phyloP scores from a whole-genome alignment of 257 asterid species.

The Solanum rostratum region DNA sequence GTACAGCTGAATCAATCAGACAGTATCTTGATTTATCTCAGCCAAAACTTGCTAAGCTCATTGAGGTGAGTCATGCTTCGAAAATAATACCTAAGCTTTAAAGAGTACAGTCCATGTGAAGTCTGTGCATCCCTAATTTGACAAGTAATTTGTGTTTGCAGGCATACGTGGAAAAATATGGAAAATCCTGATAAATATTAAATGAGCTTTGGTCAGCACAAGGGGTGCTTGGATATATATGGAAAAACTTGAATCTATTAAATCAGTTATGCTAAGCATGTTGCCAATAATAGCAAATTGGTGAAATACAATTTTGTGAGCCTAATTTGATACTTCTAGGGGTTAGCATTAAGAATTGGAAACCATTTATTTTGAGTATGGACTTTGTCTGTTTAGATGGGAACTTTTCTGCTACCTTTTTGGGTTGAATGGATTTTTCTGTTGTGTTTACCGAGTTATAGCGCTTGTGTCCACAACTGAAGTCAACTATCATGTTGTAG shows the following conservation, averaged over 20 bases:
- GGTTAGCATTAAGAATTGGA: background rate
- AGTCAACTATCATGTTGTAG: background rate
- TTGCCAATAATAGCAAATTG: background rate
- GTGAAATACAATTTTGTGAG: background rate
- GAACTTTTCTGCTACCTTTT: background rate
- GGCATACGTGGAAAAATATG: conserved; percentile 68
- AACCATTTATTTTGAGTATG: background rate
- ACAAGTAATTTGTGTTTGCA: conserved; percentile 44
- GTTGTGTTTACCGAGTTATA: background rate
- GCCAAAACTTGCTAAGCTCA: conserved; percentile 61
- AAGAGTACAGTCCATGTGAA: conserved; percentile 1
- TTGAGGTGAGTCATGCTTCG: conserved; percentile 61
- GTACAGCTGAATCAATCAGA: conserved; percentile 43
- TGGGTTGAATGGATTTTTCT: background rate
- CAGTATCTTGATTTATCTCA: conserved; percentile 43
- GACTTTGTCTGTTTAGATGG: background rate
- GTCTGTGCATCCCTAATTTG: background rate
- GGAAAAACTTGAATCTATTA: background rate
- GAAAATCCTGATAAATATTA: conserved; percentile 34
- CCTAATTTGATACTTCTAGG: background rate
- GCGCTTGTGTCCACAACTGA: background rate
- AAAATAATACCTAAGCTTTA: background rate
- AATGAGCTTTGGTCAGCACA: conserved; percentile 6
- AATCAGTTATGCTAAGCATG: background rate
- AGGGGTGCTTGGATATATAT: background rate